Conservation (phyloP, 83 land plant species). For the Thuja plicata region DNA sequence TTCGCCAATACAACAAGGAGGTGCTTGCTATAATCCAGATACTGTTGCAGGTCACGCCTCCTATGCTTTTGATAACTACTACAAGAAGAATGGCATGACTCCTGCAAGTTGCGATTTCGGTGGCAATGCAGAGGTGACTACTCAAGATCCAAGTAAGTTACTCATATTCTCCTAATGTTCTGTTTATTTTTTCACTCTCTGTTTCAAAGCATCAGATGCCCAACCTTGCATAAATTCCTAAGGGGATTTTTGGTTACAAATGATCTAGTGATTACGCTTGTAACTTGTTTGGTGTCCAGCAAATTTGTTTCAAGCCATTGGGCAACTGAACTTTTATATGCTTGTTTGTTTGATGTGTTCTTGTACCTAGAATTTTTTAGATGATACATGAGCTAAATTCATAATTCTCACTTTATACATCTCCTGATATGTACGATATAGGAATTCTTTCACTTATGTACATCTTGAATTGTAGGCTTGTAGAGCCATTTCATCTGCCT, state of each 20-base stretch:
- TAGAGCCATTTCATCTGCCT: not conserved
- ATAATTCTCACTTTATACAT: not conserved
- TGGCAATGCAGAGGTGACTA: slow-evolving; percentile 50
- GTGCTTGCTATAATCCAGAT: slow-evolving; percentile 51
- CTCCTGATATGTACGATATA: not conserved
- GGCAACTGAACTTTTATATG: not conserved
- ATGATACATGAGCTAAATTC: not conserved
- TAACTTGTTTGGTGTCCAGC: not conserved
- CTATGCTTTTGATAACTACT: slow-evolving; percentile 81
- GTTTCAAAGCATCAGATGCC: not conserved
- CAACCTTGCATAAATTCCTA: not conserved
- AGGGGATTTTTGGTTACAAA: not conserved
- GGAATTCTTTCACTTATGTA: not conserved
- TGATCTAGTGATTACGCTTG: not conserved
- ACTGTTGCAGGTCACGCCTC: slow-evolving; percentile 66
- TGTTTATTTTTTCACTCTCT: not conserved
- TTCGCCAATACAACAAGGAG: slow-evolving; percentile 49
- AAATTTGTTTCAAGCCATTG: not conserved
- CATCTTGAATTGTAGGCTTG: not conserved
- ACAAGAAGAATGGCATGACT: slow-evolving; percentile 54
- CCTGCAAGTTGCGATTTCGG: slow-evolving; percentile 57
- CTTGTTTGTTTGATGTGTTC: not conserved
- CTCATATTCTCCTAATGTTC: not conserved
- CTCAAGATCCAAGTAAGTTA: slow-evolving; percentile 67
- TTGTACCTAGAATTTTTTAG: not conserved